Conservation (phyloP, 2,329 filamentous ascomycete species). For the Pseudogymnoascus sp. region DNA sequence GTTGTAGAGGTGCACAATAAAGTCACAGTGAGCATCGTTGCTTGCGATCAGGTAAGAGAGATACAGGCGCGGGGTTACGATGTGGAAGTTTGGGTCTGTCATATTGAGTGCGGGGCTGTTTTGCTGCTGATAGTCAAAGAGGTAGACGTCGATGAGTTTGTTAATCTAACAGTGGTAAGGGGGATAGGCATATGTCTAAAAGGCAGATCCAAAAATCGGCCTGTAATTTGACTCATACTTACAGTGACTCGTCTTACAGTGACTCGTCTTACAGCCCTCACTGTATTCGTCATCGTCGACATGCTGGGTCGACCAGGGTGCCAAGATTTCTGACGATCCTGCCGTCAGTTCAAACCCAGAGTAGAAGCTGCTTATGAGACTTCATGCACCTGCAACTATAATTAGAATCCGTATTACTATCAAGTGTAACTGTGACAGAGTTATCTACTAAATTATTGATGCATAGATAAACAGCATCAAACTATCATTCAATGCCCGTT, state of each 20-base stretch:
- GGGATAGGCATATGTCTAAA: not conserved
- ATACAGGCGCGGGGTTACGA: conserved; percentile 23
- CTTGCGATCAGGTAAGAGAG: conserved; percentile 19
- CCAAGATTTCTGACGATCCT: not conserved
- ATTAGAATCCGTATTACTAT: not conserved
- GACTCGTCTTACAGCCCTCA: too few relatives aligned
- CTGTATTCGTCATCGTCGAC: not conserved
- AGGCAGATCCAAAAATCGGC: not conserved
- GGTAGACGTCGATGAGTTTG: not conserved
- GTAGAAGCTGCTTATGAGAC: not conserved
- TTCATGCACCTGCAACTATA: not conserved
- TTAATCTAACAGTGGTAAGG: not conserved
- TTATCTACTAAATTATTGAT: not conserved
- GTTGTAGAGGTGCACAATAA: conserved; percentile 24
- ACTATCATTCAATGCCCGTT: not conserved
- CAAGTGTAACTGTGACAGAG: not conserved
- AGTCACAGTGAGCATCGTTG: conserved; percentile 22
- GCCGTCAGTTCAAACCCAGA: not conserved
- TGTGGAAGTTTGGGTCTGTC: conserved; percentile 20
- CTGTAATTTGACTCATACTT: not conserved
- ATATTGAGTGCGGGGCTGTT: conserved; percentile 11
- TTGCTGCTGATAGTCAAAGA: not conserved
- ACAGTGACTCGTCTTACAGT: not conserved
- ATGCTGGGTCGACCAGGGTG: not conserved
- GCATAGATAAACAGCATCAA: not conserved